Percentiles rank a stretch among this genome's conserved stretches.
phyloP scores from a whole-genome alignment of 1,139 yeast species.

The Candida glucosophila region DNA sequence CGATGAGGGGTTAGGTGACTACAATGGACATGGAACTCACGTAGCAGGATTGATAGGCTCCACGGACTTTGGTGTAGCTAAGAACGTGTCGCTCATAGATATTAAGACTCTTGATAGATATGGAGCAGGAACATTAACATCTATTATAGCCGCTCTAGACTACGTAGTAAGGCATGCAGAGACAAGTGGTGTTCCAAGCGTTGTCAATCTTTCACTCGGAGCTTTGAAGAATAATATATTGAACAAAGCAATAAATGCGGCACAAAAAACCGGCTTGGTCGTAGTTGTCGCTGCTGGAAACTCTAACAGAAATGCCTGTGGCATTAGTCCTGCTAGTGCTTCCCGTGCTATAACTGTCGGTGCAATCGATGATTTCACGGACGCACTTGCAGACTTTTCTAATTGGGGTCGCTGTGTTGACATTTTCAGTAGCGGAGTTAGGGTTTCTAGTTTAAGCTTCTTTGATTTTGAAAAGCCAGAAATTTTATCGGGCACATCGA shows the following conservation, averaged over 20 bases:
- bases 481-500: conserved; percentile 72
- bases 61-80: conserved; percentile 70
- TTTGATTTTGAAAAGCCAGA: conserved; percentile 19
- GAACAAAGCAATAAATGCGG: conserved; percentile 68
- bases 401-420: conserved; percentile 90
- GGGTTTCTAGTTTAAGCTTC: conserved; percentile 41
- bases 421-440: conserved; percentile 73
- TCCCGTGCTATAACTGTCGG: conserved; percentile 71
- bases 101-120: conserved; percentile 57
- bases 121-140: conserved; percentile 64
- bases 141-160: conserved; percentile 65
- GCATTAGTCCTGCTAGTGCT: conserved; percentile 75
- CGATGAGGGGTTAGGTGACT: conserved; percentile 52
- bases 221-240: conserved; percentile 57
- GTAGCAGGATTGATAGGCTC: conserved; percentile 90
- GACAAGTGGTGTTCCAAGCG: conserved; percentile 39
- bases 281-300: conserved; percentile 91
- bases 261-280: conserved; percentile 60
- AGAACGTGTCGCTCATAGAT: conserved; percentile 52
- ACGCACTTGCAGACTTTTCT: conserved; percentile 62
- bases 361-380: conserved; percentile 69
- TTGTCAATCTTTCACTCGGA: conserved; percentile 77
- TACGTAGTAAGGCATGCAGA: conserved; percentile 56
- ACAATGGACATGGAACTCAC: conserved; percentile 77
- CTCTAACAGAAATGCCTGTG: conserved; percentile 66